Evolutionary conservation across 768 basidiomycete species (phyloP).

Genomic region (Tulasnella sp.): DNA sequence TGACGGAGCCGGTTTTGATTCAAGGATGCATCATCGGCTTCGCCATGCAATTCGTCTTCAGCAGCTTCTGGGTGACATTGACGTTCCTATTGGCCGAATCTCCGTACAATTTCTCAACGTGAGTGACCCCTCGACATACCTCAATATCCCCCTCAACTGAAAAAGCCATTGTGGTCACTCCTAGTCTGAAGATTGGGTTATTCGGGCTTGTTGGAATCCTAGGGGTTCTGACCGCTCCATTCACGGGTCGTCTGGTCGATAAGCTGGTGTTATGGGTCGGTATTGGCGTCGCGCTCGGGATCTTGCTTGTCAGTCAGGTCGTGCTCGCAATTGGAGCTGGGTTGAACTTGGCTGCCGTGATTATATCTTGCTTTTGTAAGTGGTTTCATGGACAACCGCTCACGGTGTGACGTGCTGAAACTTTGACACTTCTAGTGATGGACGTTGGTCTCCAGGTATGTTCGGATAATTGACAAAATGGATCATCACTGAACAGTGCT

Average conservation of each 20-base stretch:
- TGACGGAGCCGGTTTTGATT: conserved; percentile 69
- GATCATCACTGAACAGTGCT: neutral
- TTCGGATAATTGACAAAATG: neutral
- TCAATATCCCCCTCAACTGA: too few relatives aligned
- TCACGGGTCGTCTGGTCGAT: conserved; percentile 62
- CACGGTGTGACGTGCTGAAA: neutral
- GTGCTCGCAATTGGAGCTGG: conserved; percentile 64
- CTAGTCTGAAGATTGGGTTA: conserved; percentile 50
- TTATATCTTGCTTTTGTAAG: conserved; percentile 53
- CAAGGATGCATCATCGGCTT: conserved; percentile 35
- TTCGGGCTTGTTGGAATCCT: conserved; percentile 62
- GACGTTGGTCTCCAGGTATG: conserved; percentile 2
- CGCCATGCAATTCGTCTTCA: conserved; percentile 20
- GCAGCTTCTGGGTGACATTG: conserved; percentile 47
- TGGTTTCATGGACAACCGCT: neutral
- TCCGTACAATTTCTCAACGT: conserved; percentile 33
- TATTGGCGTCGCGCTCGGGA: conserved; percentile 44
- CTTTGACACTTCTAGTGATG: neutral
- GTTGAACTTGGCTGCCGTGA: conserved; percentile 56
- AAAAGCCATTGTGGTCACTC: neutral
- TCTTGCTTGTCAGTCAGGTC: conserved; percentile 42
- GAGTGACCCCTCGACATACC: conserved; percentile 7
- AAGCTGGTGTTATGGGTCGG: conserved; percentile 68
- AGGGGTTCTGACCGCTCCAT: conserved; percentile 52
- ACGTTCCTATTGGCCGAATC: conserved; percentile 36